Conservation (phyloP, 2,329 filamentous ascomycete genomes). For the Daldinia sp. region DNA sequence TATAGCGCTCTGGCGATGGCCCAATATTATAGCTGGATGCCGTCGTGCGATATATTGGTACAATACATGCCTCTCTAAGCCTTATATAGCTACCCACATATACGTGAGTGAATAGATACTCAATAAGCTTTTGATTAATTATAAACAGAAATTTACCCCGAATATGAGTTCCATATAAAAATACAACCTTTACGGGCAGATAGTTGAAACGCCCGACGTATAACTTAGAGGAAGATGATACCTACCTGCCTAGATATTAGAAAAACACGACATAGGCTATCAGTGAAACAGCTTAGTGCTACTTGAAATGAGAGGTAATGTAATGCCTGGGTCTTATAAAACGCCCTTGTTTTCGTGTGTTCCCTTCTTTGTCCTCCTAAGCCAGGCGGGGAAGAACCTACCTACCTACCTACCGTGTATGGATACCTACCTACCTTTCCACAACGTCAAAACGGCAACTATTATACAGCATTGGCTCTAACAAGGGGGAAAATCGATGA, state of each 20-base stretch:
- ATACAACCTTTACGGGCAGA: background rate
- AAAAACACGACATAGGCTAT: background rate
- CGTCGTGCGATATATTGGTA: background rate
- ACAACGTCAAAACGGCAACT: background rate
- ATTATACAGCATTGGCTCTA: background rate
- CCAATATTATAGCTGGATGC: background rate
- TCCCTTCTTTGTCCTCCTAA: background rate
- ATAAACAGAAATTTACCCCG: background rate
- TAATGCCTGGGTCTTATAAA: background rate
- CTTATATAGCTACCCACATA: no score
- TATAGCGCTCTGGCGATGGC: no score
- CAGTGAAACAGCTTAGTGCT: background rate
- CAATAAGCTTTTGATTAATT: background rate
- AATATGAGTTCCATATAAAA: background rate
- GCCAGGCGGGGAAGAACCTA: background rate
- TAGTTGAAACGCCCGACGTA: background rate
- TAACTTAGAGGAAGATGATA: background rate
- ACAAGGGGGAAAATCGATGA: background rate
- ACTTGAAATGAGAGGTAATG: background rate
- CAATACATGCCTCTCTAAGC: background rate
- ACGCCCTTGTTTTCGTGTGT: no score
- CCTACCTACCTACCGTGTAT: background rate
- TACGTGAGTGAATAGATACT: no score
- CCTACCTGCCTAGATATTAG: background rate
- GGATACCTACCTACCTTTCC: no score